Evolutionary conservation across 805 yeast species (phyloP).

Genomic region (Candida berthetii): DNA sequence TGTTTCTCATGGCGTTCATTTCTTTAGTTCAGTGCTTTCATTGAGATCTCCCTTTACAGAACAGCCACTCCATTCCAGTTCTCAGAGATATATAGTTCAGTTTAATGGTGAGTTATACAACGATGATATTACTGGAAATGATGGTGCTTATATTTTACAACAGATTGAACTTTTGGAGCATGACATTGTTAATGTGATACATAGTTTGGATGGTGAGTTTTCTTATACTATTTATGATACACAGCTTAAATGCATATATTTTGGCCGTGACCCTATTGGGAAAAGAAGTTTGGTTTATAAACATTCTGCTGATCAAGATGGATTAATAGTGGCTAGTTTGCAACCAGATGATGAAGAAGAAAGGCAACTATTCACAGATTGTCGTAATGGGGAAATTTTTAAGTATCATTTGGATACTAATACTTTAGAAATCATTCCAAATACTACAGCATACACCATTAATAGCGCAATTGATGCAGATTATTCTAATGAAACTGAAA

Average conservation of each 20-base stretch:
- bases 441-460: conserved; percentile 12
- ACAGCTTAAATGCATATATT: conserved; percentile 39
- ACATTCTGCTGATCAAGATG: conserved; percentile 28
- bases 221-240: conserved; percentile 53
- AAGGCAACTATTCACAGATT: conserved; percentile 38
- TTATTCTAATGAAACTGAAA: conserved; percentile 2
- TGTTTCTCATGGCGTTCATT: conserved; percentile 7
- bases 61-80: conserved; percentile 54
- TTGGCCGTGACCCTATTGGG: conserved; percentile 84
- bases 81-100: conserved; percentile 42
- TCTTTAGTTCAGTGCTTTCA: conserved; percentile 61
- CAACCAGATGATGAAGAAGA: conserved; percentile 24
- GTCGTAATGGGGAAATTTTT: conserved; percentile 46
- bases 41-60: conserved; percentile 69
- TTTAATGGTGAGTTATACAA: conserved; percentile 92
- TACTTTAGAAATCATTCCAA: conserved; percentile 11
- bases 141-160: conserved; percentile 48
- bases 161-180: conserved; percentile 21
- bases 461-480: conserved; percentile 15
- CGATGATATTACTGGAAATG: conserved; percentile 49
- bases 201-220: conserved; percentile 70
- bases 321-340: conserved; percentile 42
- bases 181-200: conserved; percentile 31
- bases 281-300: conserved; percentile 61
- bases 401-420: conserved; percentile 25